phyloP scores from a whole-genome alignment of 805 yeast genomes.

The Starmera dryadoides region DNA sequence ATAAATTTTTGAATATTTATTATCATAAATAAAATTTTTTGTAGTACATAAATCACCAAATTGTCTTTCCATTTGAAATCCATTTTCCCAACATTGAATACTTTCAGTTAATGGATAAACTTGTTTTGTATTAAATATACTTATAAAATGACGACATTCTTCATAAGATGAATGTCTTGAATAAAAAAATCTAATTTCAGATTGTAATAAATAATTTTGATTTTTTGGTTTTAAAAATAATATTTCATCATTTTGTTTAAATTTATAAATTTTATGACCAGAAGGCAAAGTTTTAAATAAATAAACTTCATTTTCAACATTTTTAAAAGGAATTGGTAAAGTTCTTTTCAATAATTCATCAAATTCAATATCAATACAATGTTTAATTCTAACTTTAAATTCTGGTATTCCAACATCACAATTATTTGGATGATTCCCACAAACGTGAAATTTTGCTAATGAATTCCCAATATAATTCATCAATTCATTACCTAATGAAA shows the following conservation, averaged over 20 bases:
- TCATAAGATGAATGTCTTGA: constrained; percentile 41
- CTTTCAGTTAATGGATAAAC: constrained; percentile 38
- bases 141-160: constrained; percentile 30
- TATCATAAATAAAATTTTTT: constrained; percentile 14
- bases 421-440: constrained; percentile 7
- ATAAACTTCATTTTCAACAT: constrained; percentile 1
- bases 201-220: constrained; percentile 25
- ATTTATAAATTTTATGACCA: constrained; percentile 19
- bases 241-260: constrained; percentile 2
- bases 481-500: not conserved
- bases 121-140: constrained; percentile 29
- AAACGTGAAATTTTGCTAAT: constrained; percentile 8
- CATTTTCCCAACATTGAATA: constrained; percentile 26
- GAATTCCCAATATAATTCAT: not conserved
- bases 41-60: constrained; percentile 30
- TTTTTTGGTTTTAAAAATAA: constrained; percentile 10
- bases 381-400: constrained; percentile 22
- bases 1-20: constrained; percentile 1
- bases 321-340: constrained; percentile 3
- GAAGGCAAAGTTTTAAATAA: not conserved
- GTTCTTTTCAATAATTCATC: constrained; percentile 4
- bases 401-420: constrained; percentile 3
- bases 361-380: constrained; percentile 28
- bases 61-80: constrained; percentile 31
- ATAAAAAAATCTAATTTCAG: constrained; percentile 30